phyloP scores from a whole-genome alignment of 2,329 filamentous ascomycete species.

The Diaporthe sp. region DNA sequence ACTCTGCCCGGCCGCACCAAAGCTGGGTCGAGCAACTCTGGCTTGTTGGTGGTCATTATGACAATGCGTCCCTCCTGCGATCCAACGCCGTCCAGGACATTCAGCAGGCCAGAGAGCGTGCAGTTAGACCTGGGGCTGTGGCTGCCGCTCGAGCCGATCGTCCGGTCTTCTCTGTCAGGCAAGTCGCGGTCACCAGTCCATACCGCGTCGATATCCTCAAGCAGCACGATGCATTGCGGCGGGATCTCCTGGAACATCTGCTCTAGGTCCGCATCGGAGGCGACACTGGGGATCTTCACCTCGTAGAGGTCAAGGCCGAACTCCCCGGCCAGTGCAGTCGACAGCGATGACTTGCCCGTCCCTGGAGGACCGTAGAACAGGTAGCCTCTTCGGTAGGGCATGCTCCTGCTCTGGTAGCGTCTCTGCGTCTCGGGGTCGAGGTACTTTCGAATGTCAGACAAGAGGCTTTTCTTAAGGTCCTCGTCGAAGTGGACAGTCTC shows the following conservation, averaged over 20 bases:
- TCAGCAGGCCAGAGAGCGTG: conserved; percentile 73
- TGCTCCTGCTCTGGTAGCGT: conserved; percentile 75
- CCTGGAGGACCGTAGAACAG: conserved; percentile 74
- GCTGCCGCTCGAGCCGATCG: conserved; percentile 30
- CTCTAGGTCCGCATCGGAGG: conserved; percentile 62
- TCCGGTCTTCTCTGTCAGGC: conserved; percentile 34
- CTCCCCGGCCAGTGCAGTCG: conserved; percentile 64
- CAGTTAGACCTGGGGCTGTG: conserved; percentile 38
- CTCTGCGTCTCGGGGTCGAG: conserved; percentile 60
- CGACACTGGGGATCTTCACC: conserved; percentile 61
- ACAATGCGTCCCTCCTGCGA: conserved; percentile 76
- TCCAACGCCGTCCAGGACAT: conserved; percentile 76
- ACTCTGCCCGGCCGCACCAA: conserved; percentile 73
- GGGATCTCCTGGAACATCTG: conserved; percentile 67
- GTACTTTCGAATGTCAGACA: conserved; percentile 65
- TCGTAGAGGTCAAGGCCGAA: conserved; percentile 65
- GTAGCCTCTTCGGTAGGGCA: conserved; percentile 75
- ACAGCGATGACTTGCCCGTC: conserved; percentile 70
- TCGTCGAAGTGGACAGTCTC: conserved; percentile 65
- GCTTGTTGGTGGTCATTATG: conserved; percentile 79
- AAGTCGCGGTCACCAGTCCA: conserved; percentile 37
- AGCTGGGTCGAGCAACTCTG: conserved; percentile 71
- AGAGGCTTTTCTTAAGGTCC: conserved; percentile 58
- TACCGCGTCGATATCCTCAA: conserved; percentile 67
- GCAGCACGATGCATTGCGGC: conserved; percentile 63